These are phyloP conservation scores for Cladorrhinum sp. DNA, from an alignment of 2,329 filamentous ascomycete species.

Conservation along the genomic window DNA sequence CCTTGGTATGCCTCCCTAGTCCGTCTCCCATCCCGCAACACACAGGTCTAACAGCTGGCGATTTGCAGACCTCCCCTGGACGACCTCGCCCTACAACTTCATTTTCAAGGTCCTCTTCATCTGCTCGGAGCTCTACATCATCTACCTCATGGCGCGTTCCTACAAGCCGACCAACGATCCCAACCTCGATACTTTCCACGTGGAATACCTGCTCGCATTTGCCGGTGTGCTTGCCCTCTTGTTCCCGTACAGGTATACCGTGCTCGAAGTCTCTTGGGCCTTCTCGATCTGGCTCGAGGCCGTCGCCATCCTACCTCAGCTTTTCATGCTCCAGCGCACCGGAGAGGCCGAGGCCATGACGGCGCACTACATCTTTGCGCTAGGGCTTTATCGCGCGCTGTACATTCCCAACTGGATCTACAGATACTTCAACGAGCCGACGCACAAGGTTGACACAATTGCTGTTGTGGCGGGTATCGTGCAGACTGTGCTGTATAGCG, in stretches of 20 bases:
- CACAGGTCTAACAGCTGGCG: neutral
- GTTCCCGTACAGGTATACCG: constrained; percentile 79
- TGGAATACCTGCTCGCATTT: constrained; percentile 86
- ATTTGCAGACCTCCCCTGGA: constrained; percentile 75
- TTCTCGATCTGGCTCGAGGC: constrained; percentile 98
- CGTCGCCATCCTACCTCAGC: constrained; percentile 92
- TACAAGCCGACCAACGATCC: constrained; percentile 98
- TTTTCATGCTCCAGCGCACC: constrained; percentile 97
- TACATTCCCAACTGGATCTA: constrained; percentile 99
- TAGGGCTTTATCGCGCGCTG: constrained; percentile 85
- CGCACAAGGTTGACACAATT: constrained; percentile 77
- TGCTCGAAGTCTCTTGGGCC: constrained; percentile 88
- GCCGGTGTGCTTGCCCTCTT: constrained; percentile 75
- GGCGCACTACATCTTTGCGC: constrained; percentile 92
- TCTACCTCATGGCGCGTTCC: constrained; percentile 96
- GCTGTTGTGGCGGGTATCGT: constrained; percentile 84
- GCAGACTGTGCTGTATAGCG: constrained; percentile 93
- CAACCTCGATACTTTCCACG: constrained; percentile 94
- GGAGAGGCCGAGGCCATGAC: constrained; percentile 99
- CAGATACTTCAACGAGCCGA: constrained; percentile 72
- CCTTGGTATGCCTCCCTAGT: constrained; percentile 58
- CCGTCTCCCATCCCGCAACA: neutral
- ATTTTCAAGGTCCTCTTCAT: constrained; percentile 97
- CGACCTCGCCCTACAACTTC: constrained; percentile 83
- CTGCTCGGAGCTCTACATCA: constrained; percentile 81